Percentiles rank a stretch among this genome's conserved stretches.
Conservation (phyloP, 1,284 basidiomycete genomes). For the Rhizoctonia solani region DNA sequence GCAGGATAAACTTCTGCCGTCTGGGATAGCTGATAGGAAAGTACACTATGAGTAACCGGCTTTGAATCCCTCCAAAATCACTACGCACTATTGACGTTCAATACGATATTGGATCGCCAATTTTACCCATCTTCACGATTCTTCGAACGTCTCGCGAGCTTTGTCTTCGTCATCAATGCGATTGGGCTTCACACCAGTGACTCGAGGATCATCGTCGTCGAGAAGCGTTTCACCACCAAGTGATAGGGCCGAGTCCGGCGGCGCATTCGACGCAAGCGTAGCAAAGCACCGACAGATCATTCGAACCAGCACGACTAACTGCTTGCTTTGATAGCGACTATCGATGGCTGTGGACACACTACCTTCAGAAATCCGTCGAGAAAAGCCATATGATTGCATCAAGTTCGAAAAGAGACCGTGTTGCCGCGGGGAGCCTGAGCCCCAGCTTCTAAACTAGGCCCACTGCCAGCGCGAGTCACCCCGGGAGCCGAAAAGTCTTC, state of each 20-base stretch:
- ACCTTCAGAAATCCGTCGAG: slow-evolving; percentile 2
- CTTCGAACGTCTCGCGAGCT: slow-evolving; percentile 23
- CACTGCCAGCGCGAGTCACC: slow-evolving; percentile 15
- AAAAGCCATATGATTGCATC: slow-evolving; percentile 20
- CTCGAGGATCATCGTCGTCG: slow-evolving; percentile 39
- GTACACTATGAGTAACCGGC: neutral
- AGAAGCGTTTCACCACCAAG: slow-evolving; percentile 23
- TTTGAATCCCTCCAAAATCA: neutral
- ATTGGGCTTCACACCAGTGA: slow-evolving; percentile 37
- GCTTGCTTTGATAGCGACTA: slow-evolving; percentile 30
- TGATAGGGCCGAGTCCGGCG: slow-evolving; percentile 11
- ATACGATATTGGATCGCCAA: slow-evolving; percentile 13
- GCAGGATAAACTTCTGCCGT: slow-evolving; percentile 67
- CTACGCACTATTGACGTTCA: slow-evolving; percentile 33
- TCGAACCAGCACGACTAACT: slow-evolving; percentile 17
- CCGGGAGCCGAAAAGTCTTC: slow-evolving; percentile 12
- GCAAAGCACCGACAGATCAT: slow-evolving; percentile 7
- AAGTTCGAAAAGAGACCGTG: slow-evolving; percentile 17
- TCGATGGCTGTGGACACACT: slow-evolving; percentile 15
- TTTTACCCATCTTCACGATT: slow-evolving; percentile 19
- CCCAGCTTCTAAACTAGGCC: slow-evolving; percentile 21
- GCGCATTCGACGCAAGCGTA: slow-evolving; percentile 18
- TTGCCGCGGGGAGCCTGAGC: neutral
- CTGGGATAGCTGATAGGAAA: slow-evolving; percentile 54
- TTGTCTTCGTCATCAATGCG: slow-evolving; percentile 38